Percentiles rank a stretch among this genome's conserved stretches.
Conservation (phyloP, 2,329 filamentous ascomycete species). For the Aspergillus tamarii region DNA sequence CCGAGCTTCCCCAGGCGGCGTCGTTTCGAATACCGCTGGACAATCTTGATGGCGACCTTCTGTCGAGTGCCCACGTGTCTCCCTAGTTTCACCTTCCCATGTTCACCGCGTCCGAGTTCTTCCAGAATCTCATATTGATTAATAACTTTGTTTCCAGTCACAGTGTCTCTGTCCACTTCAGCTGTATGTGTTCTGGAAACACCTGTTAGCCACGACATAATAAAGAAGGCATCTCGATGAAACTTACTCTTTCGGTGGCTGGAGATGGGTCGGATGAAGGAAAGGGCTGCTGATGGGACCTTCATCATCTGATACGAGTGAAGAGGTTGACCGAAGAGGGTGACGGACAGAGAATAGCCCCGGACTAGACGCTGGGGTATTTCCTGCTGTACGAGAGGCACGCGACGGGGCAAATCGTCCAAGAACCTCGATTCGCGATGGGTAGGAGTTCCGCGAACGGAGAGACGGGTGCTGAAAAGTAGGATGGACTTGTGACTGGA, state of each 20-base stretch:
- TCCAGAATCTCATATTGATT: constrained; percentile 98
- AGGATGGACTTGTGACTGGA: constrained; percentile 49
- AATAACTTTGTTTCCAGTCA: constrained; percentile 92
- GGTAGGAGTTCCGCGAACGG: constrained; percentile 49
- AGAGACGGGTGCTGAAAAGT: constrained; percentile 44
- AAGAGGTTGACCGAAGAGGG: constrained; percentile 32
- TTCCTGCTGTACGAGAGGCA: constrained; percentile 47
- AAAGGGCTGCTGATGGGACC: constrained; percentile 59
- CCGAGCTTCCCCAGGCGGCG: constrained; percentile 78
- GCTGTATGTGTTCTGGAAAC: constrained; percentile 76
- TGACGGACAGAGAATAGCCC: constrained; percentile 48
- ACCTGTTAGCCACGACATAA: neutral
- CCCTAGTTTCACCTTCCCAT: constrained; percentile 96
- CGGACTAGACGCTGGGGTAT: constrained; percentile 52
- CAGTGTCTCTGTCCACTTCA: constrained; percentile 82
- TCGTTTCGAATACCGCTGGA: constrained; percentile 91
- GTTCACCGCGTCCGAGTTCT: constrained; percentile 92
- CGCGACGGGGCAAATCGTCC: constrained; percentile 28
- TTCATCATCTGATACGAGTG: constrained; percentile 42
- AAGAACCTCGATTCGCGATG: constrained; percentile 37
- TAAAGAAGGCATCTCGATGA: neutral
- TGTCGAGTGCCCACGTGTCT: constrained; percentile 75
- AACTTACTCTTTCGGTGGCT: constrained; percentile 75
- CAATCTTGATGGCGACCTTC: constrained; percentile 97
- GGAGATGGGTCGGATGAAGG: constrained; percentile 71